Evolutionary conservation across 1,139 yeast species (phyloP), one percentile per base, ranked within the genome.

Genomic region (Taphrina confusa): DNA sequence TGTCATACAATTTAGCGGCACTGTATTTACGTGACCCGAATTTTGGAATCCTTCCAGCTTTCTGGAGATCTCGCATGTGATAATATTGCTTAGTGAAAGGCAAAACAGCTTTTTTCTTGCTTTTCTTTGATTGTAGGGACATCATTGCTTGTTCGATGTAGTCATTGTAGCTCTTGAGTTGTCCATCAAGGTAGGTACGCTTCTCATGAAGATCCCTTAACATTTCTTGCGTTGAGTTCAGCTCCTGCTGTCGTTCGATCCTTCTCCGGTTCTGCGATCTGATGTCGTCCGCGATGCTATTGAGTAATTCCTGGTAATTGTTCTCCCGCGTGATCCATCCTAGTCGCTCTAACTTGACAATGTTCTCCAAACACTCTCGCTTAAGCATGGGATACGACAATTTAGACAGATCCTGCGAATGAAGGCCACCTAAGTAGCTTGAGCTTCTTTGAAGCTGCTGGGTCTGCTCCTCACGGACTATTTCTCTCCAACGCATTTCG

Each of bases 11-110:
- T 67, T 84, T 85, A 64, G 87, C 84, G 2, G 89, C 85, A 0
- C 89, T 80, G 73, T 88, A 87, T 72, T 86, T 87, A 74, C 83
- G 88, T 0, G 94, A 87, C 6, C 96, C 96, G 71, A 85, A 88
- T 68, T 81, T 82, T 1, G 94, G 91, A 49, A 84, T 74, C 50
- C 84, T 76, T 33, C 92, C 88, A 54, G 81, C 72, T 73, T 80
- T 83, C 67, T 83, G 83, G 66, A 87, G 75, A 65, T 84, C 89
- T 34, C 91, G 76, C 68, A 84, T 86, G 68, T 86, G 87, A 73
- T 85, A 86, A 72, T 84, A 87, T 66, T 87, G 94, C 68, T 82
- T 85, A 37, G 91, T 83, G 72, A 88, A 87, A 1, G 86, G 85
- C 27, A 87, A 78, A 46, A 72, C 71, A 62, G 74, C 64, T 65